Evolutionary conservation across 352 stramenopile species (phyloP).

Genomic region (Blastocystis sp.): DNA sequence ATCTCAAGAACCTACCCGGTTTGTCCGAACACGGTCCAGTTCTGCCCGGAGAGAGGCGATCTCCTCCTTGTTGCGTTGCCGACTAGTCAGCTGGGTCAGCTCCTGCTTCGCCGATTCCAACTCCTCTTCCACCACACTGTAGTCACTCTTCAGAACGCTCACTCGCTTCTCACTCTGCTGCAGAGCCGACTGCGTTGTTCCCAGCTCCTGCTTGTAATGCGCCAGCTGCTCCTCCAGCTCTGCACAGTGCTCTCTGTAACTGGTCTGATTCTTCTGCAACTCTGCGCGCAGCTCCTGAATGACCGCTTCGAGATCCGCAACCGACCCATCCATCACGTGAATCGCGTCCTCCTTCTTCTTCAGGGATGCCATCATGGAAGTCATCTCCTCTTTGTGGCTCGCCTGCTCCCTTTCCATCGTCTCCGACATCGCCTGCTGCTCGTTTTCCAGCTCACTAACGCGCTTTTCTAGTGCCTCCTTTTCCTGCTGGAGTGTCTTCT

Average conservation of each 20-base stretch:
- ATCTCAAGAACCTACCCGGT: background rate
- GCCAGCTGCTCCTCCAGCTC: background rate
- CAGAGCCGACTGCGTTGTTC: background rate
- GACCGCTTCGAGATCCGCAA: background rate
- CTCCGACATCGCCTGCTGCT: background rate
- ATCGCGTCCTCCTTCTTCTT: constrained; percentile 48
- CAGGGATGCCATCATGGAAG: constrained; percentile 8
- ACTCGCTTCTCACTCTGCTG: constrained; percentile 31
- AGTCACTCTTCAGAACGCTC: background rate
- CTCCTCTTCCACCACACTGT: constrained; percentile 33
- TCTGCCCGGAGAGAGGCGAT: background rate
- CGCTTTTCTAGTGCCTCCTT: background rate
- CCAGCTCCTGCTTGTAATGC: constrained; percentile 12
- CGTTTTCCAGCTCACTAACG: background rate
- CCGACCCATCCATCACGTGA: background rate
- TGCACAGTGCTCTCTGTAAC: background rate
- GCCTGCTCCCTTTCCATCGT: background rate
- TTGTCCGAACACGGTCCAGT: background rate
- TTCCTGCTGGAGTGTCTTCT: background rate
- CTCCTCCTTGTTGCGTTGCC: background rate
- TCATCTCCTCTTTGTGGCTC: constrained; percentile 6
- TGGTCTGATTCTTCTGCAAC: constrained; percentile 1
- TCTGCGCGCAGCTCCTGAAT: constrained; percentile 24
- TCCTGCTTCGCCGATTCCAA: constrained; percentile 29
- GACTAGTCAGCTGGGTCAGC: background rate